phyloP scores from a whole-genome alignment of 805 yeast species.

The Metschnikowia baotianmanensis region DNA sequence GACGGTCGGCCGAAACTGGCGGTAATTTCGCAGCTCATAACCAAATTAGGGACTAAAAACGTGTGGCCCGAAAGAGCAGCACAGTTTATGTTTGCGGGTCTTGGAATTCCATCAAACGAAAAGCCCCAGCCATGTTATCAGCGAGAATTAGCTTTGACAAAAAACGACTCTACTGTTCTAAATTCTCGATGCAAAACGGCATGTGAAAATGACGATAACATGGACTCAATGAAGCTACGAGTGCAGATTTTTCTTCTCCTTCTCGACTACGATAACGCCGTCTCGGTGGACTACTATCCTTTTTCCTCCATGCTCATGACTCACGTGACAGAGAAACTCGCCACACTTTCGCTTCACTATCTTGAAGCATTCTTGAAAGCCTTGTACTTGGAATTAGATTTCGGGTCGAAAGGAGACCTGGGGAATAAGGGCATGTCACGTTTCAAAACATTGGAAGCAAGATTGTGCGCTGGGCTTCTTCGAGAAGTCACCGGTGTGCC shows the following conservation, averaged over 20 bases:
- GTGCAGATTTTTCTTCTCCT: conserved; percentile 9
- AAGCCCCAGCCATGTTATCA: conserved; percentile 26
- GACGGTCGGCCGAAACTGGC: neutral
- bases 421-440: too few species aligned
- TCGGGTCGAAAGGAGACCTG: too few species aligned
- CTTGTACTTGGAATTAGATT: too few species aligned
- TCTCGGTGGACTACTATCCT: too few species aligned
- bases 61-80: conserved; percentile 33
- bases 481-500: neutral
- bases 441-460: neutral
- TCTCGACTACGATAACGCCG: conserved; percentile 1
- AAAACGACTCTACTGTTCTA: conserved; percentile 18
- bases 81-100: conserved; percentile 30
- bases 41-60: conserved; percentile 21
- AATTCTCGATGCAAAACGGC: conserved; percentile 13
- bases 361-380: too few species aligned
- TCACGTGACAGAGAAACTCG: conserved; percentile 2
- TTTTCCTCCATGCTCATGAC: too few species aligned
- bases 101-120: conserved; percentile 17
- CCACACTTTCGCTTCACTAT: conserved; percentile 1
- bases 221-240: conserved; percentile 29
- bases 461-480: neutral
- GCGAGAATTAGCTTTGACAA: conserved; percentile 26
- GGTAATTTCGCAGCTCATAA: conserved; percentile 16
- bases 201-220: conserved; percentile 22